A percentile compares a stretch with the other conserved stretches of the same genome.
Conservation (phyloP, 2,329 filamentous ascomycete species). For the Parascedosporium putredinis region DNA sequence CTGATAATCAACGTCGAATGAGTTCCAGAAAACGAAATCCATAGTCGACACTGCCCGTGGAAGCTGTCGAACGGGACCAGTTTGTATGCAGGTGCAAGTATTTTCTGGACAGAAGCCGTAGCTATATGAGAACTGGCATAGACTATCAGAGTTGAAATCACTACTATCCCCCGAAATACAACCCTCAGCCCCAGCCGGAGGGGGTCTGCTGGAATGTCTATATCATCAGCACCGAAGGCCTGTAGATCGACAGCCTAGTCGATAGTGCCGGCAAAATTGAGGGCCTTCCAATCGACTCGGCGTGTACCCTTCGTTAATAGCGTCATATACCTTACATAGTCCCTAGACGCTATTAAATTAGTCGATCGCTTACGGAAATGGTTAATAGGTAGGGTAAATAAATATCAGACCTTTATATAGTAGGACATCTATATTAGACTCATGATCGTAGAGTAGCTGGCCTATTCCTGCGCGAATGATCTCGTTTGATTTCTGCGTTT, state of each 20-base stretch:
- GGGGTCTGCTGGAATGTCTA: neutral
- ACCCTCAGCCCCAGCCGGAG: constrained; percentile 2
- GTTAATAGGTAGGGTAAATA: neutral
- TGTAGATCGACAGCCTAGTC: constrained; percentile 13
- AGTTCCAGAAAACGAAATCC: constrained; percentile 11
- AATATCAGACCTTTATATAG: neutral
- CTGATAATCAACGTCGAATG: constrained; percentile 12
- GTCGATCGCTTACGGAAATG: neutral
- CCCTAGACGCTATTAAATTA: neutral
- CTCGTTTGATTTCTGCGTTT: constrained; percentile 21
- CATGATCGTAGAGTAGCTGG: neutral
- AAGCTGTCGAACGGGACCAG: constrained; percentile 11
- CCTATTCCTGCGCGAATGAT: constrained; percentile 14
- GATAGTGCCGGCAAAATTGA: constrained; percentile 12
- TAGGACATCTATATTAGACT: constrained; percentile 8
- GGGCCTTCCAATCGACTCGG: neutral
- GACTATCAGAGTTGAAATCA: constrained; percentile 2
- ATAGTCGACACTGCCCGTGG: constrained; percentile 13
- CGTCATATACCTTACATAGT: neutral
- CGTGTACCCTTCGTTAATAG: neutral
- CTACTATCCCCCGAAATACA: constrained; percentile 10
- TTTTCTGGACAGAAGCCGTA: constrained; percentile 12
- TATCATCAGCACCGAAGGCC: constrained; percentile 1
- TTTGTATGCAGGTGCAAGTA: constrained; percentile 12
- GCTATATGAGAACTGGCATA: constrained; percentile 12